These are phyloP conservation scores for Lanmaoa pseudosensibilis DNA, from an alignment of 768 basidiomycete genomes.

Conservation along the genomic window DNA sequence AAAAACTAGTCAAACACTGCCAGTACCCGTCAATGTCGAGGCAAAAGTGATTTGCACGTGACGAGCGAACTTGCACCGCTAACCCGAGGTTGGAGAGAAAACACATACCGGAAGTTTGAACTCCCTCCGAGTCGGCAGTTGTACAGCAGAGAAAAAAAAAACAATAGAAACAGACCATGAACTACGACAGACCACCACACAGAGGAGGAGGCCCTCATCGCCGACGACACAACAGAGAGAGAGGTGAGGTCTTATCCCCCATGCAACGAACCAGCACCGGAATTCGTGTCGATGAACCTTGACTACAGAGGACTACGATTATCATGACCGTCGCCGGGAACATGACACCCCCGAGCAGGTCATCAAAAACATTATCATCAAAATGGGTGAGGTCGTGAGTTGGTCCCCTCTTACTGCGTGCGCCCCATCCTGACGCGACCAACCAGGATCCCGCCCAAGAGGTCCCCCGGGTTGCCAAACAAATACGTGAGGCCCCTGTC, in stretches of 20 bases:
- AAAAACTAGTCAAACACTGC: too few species aligned
- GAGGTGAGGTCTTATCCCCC: slow-evolving; percentile 52
- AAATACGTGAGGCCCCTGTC: slow-evolving; percentile 60
- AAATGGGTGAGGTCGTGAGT: slow-evolving; percentile 81
- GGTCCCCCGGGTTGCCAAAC: slow-evolving; percentile 61
- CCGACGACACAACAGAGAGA: slow-evolving; percentile 42
- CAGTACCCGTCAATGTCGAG: too few species aligned
- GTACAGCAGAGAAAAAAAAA: not conserved
- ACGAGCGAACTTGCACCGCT: slow-evolving; percentile 1
- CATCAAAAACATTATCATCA: slow-evolving; percentile 64
- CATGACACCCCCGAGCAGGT: slow-evolving; percentile 74
- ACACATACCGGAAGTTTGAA: not conserved
- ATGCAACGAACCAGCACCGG: too few species aligned
- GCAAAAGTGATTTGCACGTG: slow-evolving; percentile 20
- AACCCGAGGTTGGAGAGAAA: not conserved
- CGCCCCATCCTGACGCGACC: not conserved
- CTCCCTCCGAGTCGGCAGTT: not conserved
- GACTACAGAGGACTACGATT: slow-evolving; percentile 56
- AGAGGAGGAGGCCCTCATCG: slow-evolving; percentile 49
- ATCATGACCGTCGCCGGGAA: slow-evolving; percentile 64
- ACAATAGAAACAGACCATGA: slow-evolving; percentile 42
- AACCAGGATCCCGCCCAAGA: slow-evolving; percentile 70
- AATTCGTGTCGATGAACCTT: not conserved
- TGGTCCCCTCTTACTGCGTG: too few species aligned
- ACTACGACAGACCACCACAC: slow-evolving; percentile 50